These are phyloP conservation scores for Meredithiella fracta DNA, from an alignment of 2,329 filamentous ascomycete species.

Conservation along the genomic window DNA sequence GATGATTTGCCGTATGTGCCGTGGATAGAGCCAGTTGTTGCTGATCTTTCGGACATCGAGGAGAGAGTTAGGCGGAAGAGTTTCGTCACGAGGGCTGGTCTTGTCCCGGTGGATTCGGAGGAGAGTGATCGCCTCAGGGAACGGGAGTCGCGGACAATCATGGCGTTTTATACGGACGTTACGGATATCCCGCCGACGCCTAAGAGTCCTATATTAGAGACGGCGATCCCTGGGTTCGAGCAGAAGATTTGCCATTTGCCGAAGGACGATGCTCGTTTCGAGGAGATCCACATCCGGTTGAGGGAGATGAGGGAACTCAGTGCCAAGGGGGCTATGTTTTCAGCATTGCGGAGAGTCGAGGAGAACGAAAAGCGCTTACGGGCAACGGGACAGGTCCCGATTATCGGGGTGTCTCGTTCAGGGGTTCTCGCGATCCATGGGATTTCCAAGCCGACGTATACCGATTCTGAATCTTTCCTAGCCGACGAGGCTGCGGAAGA, in stretches of 20 bases:
- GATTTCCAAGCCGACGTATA: background rate
- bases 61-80: conserved; percentile 30
- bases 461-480: conserved; percentile 7
- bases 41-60: conserved; percentile 32
- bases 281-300: conserved; percentile 35
- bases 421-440: conserved; percentile 14
- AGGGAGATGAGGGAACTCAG: conserved; percentile 31
- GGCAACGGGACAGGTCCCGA: conserved; percentile 15
- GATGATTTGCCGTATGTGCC: conserved; percentile 37
- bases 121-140: conserved; percentile 40
- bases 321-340: conserved; percentile 25
- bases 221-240: conserved; percentile 16
- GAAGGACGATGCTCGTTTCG: conserved; percentile 25
- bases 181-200: conserved; percentile 40
- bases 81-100: conserved; percentile 39
- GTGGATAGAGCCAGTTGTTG: conserved; percentile 32
- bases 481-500: conserved; percentile 3
- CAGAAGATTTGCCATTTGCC: conserved; percentile 24
- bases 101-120: conserved; percentile 32
- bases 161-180: conserved; percentile 40
- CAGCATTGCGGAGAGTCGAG: conserved; percentile 29
- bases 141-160: conserved; percentile 42
- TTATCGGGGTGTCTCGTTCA: background rate
- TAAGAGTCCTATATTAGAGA: conserved; percentile 32
- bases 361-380: conserved; percentile 22